Conservation (phyloP, 1,284 basidiomycete genomes). For the Ustilago tritici region DNA sequence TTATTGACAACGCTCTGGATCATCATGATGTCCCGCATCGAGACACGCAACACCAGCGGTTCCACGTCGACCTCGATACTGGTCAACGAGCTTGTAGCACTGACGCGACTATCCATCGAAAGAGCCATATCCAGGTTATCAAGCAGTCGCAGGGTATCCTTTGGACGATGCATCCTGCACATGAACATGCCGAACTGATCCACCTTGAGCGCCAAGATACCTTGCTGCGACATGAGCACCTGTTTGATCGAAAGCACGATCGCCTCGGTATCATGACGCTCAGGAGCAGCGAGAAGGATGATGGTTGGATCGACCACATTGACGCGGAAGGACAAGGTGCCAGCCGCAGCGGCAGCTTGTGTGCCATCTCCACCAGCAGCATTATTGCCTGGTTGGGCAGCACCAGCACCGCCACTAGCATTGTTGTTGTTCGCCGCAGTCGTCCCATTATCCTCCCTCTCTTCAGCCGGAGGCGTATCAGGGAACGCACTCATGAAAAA, state of each 20-base stretch:
- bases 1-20: conserved; percentile 90
- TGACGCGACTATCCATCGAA: conserved; percentile 84
- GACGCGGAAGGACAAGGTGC: conserved; percentile 77
- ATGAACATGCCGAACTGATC: conserved; percentile 93
- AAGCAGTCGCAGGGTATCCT: conserved; percentile 89
- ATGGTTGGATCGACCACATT: conserved; percentile 93
- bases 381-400: conserved; percentile 3
- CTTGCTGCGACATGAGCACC: conserved; percentile 91
- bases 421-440: conserved; percentile 13
- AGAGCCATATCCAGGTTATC: conserved; percentile 92
- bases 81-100: conserved; percentile 80
- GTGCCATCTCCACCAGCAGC: neutral
- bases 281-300: conserved; percentile 87
- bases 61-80: conserved; percentile 86
- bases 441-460: conserved; percentile 7
- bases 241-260: conserved; percentile 88
- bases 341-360: conserved; percentile 13
- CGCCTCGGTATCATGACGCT: conserved; percentile 83
- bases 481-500: conserved; percentile 82
- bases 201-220: conserved; percentile 84
- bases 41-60: conserved; percentile 87
- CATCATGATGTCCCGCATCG: conserved; percentile 90
- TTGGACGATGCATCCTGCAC: conserved; percentile 82
- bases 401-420: neutral
- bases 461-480: conserved; percentile 9